phyloP scores from a whole-genome alignment of 2,329 filamentous ascomycete species.

The Pyrenochaeta sp. region DNA sequence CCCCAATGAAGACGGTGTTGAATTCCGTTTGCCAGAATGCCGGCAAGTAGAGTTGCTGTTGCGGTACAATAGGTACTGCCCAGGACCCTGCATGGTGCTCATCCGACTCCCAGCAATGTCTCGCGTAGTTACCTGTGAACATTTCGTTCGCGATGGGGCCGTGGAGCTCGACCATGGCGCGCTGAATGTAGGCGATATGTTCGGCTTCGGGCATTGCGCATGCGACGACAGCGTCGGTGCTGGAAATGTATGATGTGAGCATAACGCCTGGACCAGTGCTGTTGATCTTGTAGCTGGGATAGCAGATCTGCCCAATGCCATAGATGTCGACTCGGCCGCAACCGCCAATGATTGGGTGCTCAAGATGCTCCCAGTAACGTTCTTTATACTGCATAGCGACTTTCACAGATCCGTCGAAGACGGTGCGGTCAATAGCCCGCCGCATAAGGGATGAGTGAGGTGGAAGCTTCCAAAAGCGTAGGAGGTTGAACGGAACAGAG shows the following conservation, averaged over 20 bases:
- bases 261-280: conserved; percentile 64
- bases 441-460: conserved; percentile 56
- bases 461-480: conserved; percentile 67
- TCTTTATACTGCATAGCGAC: conserved; percentile 71
- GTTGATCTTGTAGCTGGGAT: conserved; percentile 72
- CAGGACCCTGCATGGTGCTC: conserved; percentile 67
- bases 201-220: conserved; percentile 61
- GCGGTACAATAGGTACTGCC: conserved; percentile 65
- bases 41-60: conserved; percentile 73
- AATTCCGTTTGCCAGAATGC: conserved; percentile 73
- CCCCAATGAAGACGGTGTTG: conserved; percentile 69
- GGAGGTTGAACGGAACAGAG: conserved; percentile 67
- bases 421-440: conserved; percentile 55
- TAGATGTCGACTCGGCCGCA: conserved; percentile 67
- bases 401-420: conserved; percentile 58
- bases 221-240: conserved; percentile 46
- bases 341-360: conserved; percentile 66
- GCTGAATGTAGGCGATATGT: conserved; percentile 68
- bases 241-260: conserved; percentile 39
- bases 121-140: conserved; percentile 69
- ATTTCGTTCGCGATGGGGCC: conserved; percentile 64
- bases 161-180: conserved; percentile 70
- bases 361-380: conserved; percentile 64
- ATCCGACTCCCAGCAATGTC: conserved; percentile 70
- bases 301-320: conserved; percentile 67